Evolutionary conservation across 441 rosid species (phyloP), one percentile per base, ranked within the genome.

Genomic region (Croton setiger): DNA sequence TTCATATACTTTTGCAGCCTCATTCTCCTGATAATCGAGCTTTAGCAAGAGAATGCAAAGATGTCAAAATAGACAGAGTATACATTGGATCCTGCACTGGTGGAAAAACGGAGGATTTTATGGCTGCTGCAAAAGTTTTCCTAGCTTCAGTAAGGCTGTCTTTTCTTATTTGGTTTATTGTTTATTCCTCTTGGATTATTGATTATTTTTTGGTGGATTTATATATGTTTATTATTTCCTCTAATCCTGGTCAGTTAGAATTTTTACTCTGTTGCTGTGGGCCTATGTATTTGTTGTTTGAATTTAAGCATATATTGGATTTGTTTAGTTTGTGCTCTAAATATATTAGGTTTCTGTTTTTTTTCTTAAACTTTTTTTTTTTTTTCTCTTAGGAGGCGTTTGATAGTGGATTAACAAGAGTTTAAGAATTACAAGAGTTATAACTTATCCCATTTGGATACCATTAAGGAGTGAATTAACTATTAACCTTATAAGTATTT

Each of bases 1-100:
- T 60, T 13, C 31, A 21, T 54, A 47, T 15, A 35, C 39, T 35
- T 67, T 44, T 77, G 74, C 89, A 94, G 98, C 97, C 97, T 72
- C 96, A 91, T 78, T 94, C 97, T 65, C 98, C 97, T 71, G 98
- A 94, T 77, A 94, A 88, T 45, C 92, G 93, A 8, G 98, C 97
- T 73, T 79, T 92, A 75, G 98, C 97, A 75, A 90, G 98, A 80
- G 97, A 94, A 82, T 94, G 97, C 87, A 91, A 91, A 84, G 96
- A 90, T 80, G 96, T 94, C 72, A 94, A 91, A 79, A 91, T 91
- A 44, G 97, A 94, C 81, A 84, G 97, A 84, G 97, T 91, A 52
- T 94, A 94, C 72, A 94, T 94, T 18, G 98, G 98, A 71, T 94
- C 96, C 54, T 94, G 98, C 80, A 94, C 97, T 8, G 97, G 98